Conservation (phyloP, 192 early-diverging fungal species). For the Entophlyctis luteolus region DNA sequence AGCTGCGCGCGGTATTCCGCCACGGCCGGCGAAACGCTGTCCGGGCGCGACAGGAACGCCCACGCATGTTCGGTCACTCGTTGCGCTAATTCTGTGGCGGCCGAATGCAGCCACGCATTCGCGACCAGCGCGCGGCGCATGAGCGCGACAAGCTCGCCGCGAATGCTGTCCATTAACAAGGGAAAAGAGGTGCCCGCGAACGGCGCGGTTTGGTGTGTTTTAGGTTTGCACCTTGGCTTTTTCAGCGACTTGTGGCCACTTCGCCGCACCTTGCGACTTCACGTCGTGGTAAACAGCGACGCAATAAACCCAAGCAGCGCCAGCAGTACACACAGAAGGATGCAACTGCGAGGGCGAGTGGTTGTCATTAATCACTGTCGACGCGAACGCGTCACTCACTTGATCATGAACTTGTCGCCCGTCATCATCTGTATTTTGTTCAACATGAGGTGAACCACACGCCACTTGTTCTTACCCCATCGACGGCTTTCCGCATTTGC, state of each 20-base stretch:
- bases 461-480: slow-evolving; percentile 39
- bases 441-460: neutral
- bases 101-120: neutral
- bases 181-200: too few species aligned
- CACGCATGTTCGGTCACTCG: too few species aligned
- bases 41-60: too few species aligned
- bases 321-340: slow-evolving; percentile 55
- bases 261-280: too few species aligned
- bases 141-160: neutral
- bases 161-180: neutral
- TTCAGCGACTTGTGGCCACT: too few species aligned
- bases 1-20: too few species aligned
- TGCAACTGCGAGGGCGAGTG: slow-evolving; percentile 25
- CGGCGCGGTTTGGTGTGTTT: too few species aligned
- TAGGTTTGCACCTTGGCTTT: too few species aligned
- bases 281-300: slow-evolving; percentile 36
- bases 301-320: slow-evolving; percentile 57
- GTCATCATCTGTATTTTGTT: slow-evolving; percentile 52
- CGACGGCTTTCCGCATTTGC: slow-evolving; percentile 51
- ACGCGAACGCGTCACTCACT: slow-evolving; percentile 24
- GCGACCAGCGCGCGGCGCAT: neutral
- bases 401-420: slow-evolving; percentile 61
- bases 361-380: neutral
- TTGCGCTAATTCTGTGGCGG: too few species aligned
- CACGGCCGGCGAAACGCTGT: too few species aligned